phyloP scores from a whole-genome alignment of 1,139 yeast species.

The Saccharomyces hybrid region DNA sequence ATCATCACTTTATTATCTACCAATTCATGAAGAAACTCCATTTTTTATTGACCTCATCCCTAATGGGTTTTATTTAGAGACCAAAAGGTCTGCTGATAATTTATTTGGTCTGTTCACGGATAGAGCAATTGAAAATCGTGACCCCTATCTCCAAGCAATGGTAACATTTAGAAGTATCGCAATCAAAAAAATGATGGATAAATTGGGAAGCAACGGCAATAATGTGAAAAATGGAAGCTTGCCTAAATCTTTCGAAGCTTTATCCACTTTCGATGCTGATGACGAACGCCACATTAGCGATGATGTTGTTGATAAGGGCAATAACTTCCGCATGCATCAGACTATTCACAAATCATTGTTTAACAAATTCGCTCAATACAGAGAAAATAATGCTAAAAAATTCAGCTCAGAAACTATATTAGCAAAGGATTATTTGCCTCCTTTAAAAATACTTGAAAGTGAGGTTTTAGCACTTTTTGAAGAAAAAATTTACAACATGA shows the following conservation, averaged over 20 bases:
- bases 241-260: slow-evolving; percentile 22
- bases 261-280: slow-evolving; percentile 21
- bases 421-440: slow-evolving; percentile 15
- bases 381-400: slow-evolving; percentile 14
- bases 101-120: slow-evolving; percentile 21
- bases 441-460: slow-evolving; percentile 12
- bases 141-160: slow-evolving; percentile 22
- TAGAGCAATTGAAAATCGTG: slow-evolving; percentile 23
- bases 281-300: slow-evolving; percentile 8
- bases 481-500: slow-evolving; percentile 15
- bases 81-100: slow-evolving; percentile 27
- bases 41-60: slow-evolving; percentile 22
- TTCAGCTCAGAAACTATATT: slow-evolving; percentile 8
- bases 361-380: slow-evolving; percentile 24
- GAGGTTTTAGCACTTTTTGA: slow-evolving; percentile 22
- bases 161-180: slow-evolving; percentile 20
- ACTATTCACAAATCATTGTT: slow-evolving; percentile 20
- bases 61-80: slow-evolving; percentile 17
- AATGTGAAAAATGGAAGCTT: slow-evolving; percentile 12
- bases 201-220: slow-evolving; percentile 10
- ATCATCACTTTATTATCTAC: not conserved
- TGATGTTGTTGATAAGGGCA: not conserved
- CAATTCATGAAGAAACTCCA: not conserved
- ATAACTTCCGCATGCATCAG: slow-evolving; percentile 13
- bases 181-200: slow-evolving; percentile 16